A percentile compares a stretch with the other conserved stretches of the same genome.
Evolutionary conservation across 495 filamentous ascomycete genomes (phyloP).

Genomic region (Cercophora sp.): DNA sequence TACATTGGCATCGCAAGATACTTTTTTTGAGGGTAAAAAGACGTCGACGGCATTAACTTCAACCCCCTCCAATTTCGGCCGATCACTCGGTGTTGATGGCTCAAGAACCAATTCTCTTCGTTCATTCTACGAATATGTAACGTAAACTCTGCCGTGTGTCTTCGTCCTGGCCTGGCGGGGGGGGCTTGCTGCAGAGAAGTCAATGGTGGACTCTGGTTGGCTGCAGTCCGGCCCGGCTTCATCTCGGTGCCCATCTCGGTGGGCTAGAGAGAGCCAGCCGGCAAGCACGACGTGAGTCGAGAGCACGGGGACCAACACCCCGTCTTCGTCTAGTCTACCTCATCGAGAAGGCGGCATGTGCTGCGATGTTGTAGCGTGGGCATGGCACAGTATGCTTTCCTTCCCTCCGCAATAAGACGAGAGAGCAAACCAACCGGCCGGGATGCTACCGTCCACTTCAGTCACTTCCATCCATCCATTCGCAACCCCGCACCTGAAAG

Average conservation of each 20-base stretch:
- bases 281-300: slow-evolving; percentile 4
- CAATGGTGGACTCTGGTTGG: slow-evolving; percentile 13
- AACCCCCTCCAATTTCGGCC: slow-evolving; percentile 1
- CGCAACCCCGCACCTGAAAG: slow-evolving; percentile 10
- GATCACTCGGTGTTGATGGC: slow-evolving; percentile 2
- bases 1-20: neutral
- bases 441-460: neutral
- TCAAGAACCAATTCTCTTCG: neutral
- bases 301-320: neutral
- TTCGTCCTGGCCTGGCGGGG: neutral
- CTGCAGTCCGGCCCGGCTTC: slow-evolving; percentile 12
- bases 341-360: neutral
- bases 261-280: neutral
- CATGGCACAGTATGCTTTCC: neutral
- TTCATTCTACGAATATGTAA: neutral
- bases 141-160: neutral
- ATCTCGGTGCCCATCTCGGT: slow-evolving; percentile 14
- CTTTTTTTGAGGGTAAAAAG: neutral
- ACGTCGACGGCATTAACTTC: neutral
- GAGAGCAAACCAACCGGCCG: neutral
- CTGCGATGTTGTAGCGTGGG: neutral
- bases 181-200: neutral
- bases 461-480: neutral
- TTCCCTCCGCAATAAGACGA: neutral
- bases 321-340: no score